Base-by-base conservation (phyloP, 176 grass and related monocot species). In the Coix lacrymajobi region DNA sequence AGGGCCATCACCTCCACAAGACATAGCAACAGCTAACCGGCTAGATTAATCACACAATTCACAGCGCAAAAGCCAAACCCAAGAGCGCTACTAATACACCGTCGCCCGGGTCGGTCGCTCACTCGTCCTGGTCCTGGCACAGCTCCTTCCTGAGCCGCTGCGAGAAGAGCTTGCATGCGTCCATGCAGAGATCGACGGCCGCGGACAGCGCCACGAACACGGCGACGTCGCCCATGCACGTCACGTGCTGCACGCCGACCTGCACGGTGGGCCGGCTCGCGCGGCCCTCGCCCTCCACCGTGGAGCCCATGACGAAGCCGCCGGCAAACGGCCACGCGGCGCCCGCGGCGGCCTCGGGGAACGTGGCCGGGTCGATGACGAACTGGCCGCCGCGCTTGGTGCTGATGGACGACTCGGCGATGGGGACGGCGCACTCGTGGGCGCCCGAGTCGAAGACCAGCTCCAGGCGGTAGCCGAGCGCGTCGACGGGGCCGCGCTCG, bases 301-400 rank as follows among this genome's bases (percentile, higher is more conserved):
- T 93, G 7, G 91, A 94, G 0, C 91, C 87, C 91, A 99, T 96
- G 70, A 99, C 96, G 89, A 99, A 98, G 38, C 96, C 93, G 48
- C 88, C 83, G 32, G 83, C 45, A 79, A 87, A 90, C 46, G 85
- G 91, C 91, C 91, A 87, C 14, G 82, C 45, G 3, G 68, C 79
- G 30, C 67, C 74, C 6, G 43, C 56, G 56, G 54, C 71, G 22
- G n/a, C 48, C 61, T 86, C 91, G 7, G 54, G 79, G 65, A 86
- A 79, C 54, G 82, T 88, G 77, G 76, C 52, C 34, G 87, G 69
- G 57, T 89, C 92, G 62, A 98, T 95, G 29, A 91, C 86, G 77
- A 98, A 96, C 40, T 89, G 83, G 5, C 96, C 96, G 25, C 96
- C 96, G 79, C 88, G 91, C 80, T 86, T 94, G 33, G 89, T 37